Base-by-base conservation (phyloP, 768 basidiomycete species). In the Amanita molliuscula region DNA sequence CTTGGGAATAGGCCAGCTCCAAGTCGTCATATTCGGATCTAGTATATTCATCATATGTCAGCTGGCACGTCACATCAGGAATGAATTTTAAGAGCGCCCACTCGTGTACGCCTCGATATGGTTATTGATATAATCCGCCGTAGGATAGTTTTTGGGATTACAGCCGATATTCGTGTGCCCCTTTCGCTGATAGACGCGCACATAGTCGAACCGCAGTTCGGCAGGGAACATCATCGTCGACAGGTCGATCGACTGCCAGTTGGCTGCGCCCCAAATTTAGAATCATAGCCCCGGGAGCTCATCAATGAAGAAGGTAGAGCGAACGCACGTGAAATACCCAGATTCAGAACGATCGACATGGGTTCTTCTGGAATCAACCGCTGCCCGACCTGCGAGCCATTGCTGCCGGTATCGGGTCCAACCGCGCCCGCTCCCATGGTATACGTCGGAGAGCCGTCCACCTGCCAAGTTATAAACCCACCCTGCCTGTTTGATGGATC, bases 401-500 rank as follows among this genome's bases (percentile, higher is more conserved):
- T 59, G 0, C 55, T 5, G 0, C 64, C 62, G 50, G 64, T 64
- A 51, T 76, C 74, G 9, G 73, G 59, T 0, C 59, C 68, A 3
- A 76, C 73, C 16, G 85, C 77, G 10, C 56, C 50, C 0, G 85
- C 80, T 15, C 75, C 71, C 57, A 92, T 58, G 11, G 66, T 61
- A 50, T 64, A 77, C 0, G 75, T 72, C 34, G 71, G 71, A 25
- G 59, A 58, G 1, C 79, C 82, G 53, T 81, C 74, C 11, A 79
- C 73, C 49, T 78, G 73, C 92, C 92, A 93, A 5, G 82, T 81
- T 50, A 93, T 80, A 58, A 74, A 84, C 0, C 85, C 85, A 7
- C 73, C 73, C 0, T 58, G 47, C 0, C 72, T 70, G 44, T 78
- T 66, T 4, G 70, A 66, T 1, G 79, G 81, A 59, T 87, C 73